phyloP scores from a whole-genome alignment of 148 eudicot species.

The Cornus florida region DNA sequence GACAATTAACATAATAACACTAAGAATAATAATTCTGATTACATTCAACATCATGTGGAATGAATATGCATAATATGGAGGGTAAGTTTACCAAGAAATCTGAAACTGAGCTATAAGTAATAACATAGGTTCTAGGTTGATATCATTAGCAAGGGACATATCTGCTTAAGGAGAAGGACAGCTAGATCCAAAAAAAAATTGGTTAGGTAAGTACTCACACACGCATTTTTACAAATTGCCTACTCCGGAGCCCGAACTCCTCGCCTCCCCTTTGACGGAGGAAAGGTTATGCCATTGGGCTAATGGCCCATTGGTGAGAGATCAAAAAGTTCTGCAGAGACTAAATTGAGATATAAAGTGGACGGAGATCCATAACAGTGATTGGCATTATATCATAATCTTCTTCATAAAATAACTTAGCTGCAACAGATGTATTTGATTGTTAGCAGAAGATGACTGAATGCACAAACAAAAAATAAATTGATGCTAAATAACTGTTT shows the following conservation, averaged over 20 bases:
- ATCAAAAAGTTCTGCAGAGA: background rate
- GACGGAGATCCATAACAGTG: background rate
- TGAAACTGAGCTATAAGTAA: background rate
- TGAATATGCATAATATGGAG: background rate
- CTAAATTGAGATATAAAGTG: background rate
- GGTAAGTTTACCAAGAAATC: background rate
- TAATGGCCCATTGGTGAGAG: background rate
- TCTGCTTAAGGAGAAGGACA: too few relatives aligned
- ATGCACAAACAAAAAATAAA: background rate
- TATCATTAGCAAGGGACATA: too few relatives aligned
- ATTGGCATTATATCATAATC: too few relatives aligned
- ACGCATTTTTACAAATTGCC: too few relatives aligned
- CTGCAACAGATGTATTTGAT: background rate
- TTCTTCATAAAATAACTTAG: background rate
- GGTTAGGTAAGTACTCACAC: too few relatives aligned
- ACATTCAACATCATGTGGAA: background rate
- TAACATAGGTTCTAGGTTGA: too few relatives aligned
- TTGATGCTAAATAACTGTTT: background rate
- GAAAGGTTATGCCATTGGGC: too few relatives aligned
- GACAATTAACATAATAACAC: background rate
- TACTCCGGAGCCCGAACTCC: too few relatives aligned
- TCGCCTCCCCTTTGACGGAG: too few relatives aligned
- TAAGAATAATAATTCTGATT: too few relatives aligned
- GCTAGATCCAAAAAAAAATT: too few relatives aligned
- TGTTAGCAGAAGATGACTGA: too few relatives aligned